Conservation (phyloP, 2,329 filamentous ascomycete species). For the Apiospora phragmitis region DNA sequence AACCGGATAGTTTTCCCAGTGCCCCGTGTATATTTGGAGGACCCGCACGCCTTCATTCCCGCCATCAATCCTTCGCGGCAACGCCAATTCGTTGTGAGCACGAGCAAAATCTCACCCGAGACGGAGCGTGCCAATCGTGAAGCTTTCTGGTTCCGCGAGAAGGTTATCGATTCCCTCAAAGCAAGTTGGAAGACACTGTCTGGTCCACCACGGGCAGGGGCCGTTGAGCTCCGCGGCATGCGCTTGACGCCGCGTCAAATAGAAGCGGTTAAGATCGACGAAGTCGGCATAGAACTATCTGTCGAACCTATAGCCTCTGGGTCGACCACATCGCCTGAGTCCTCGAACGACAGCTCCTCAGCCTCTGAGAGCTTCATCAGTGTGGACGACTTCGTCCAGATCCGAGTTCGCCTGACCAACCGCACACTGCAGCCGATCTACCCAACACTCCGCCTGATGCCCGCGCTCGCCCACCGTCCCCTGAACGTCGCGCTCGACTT, state of each 20-base stretch:
- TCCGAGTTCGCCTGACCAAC: conserved; percentile 75
- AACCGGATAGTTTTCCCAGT: conserved; percentile 76
- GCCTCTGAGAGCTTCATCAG: conserved; percentile 28
- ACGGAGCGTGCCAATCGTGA: conserved; percentile 76
- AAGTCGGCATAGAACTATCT: conserved; percentile 67
- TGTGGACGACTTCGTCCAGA: conserved; percentile 66
- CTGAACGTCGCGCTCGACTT: conserved; percentile 75
- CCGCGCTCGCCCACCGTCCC: conserved; percentile 72
- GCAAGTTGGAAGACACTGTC: conserved; percentile 69
- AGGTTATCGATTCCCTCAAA: conserved; percentile 68
- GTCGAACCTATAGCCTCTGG: conserved; percentile 38
- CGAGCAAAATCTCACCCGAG: conserved; percentile 75
- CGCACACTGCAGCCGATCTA: conserved; percentile 66
- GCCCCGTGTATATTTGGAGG: conserved; percentile 72
- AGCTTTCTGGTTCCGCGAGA: conserved; percentile 89
- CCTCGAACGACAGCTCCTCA: not conserved
- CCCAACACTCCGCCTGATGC: conserved; percentile 74
- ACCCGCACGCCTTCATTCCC: conserved; percentile 77
- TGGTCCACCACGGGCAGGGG: conserved; percentile 57
- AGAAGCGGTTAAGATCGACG: conserved; percentile 78
- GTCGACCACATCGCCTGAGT: not conserved
- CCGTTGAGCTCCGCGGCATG: conserved; percentile 75
- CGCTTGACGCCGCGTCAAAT: conserved; percentile 77
- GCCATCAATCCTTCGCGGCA: conserved; percentile 78
- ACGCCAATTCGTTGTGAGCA: conserved; percentile 89